Evolutionary conservation across 2,329 filamentous ascomycete species (phyloP), one percentile per base, ranked within the genome.

Genomic region (Colletotrichum sp.): DNA sequence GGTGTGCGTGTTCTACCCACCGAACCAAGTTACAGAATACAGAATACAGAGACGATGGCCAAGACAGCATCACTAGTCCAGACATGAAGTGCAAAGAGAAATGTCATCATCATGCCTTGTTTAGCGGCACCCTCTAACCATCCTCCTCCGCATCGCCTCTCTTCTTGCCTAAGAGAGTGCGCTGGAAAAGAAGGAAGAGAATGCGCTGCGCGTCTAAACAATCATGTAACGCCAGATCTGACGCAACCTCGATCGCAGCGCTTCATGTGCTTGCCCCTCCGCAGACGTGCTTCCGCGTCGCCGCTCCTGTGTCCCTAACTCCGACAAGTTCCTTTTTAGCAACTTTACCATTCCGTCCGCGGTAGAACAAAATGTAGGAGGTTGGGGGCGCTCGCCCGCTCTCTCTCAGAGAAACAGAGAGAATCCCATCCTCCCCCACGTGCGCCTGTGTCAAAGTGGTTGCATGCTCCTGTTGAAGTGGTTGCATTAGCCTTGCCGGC

Each of bases 401-500:
- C 43, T 52, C n/a, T 21, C 43, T 32, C 9, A 21, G 13, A 18
- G 16, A 57, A 6, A 15, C 26, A 24, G 4, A 24, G 55, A 26
- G 55, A 21, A 58, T 58, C 26, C 28, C 10, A 58, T 58, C 32
- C 34, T 24, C 13, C 38, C n/a, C 73, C 73, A 75, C 73, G 73
- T 73, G 73, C 73, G 57, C 24, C 58, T 64, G 64, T 28, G 69
- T 73, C 64, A 73, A 64, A 58, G 73, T 64, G 73, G 73, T 65
- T 75, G 63, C 72, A 72, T 67, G n/a, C 30, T 71, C 18, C 21
- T 61, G 61, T 72, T 48, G 61, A 75, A 67, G 72, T 61, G 68
- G 61, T 72, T 75, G 73, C 73, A 73, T 75, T 75, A 75, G 73
- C 69, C 73, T 75, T 75, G 64, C 73, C 70, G 70, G 58, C 57